phyloP scores from a whole-genome alignment of 768 basidiomycete species.

The Mycena olivaceomarginata region DNA sequence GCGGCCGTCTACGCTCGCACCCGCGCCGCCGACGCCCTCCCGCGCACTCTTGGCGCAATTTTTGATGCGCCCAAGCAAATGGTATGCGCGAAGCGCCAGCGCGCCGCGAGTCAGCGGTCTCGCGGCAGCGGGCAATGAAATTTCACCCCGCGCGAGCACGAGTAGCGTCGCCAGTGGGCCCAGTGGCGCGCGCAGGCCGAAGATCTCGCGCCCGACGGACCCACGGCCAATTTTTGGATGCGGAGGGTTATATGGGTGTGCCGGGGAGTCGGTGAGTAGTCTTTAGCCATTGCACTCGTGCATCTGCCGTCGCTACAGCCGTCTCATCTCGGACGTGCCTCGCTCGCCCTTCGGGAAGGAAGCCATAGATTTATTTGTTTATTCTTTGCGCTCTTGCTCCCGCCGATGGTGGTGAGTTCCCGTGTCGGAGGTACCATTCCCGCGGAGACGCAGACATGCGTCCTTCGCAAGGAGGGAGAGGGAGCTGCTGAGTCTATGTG shows the following conservation, averaged over 20 bases:
- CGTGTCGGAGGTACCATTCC: too few relatives aligned
- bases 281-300: neutral
- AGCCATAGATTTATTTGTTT: too few relatives aligned
- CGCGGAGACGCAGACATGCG: too few relatives aligned
- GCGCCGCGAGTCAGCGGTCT: conserved; percentile 15
- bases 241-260: conserved; percentile 62
- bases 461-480: too few relatives aligned
- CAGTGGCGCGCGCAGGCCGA: conserved; percentile 71
- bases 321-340: too few relatives aligned
- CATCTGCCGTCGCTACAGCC: too few relatives aligned
- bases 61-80: conserved; percentile 70
- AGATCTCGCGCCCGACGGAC: conserved; percentile 91
- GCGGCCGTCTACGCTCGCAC: conserved; percentile 19
- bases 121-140: neutral
- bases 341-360: too few relatives aligned
- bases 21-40: conserved; percentile 17
- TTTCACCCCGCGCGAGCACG: conserved; percentile 36
- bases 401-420: too few relatives aligned
- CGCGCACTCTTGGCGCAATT: conserved; percentile 58
- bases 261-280: conserved; percentile 70
- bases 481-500: too few relatives aligned
- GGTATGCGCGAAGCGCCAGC: conserved; percentile 64
- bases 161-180: conserved; percentile 37
- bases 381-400: too few relatives aligned
- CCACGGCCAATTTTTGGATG: conserved; percentile 84